Conservation (phyloP, 805 yeast genomes). For the Myxozyma mucilagina region DNA sequence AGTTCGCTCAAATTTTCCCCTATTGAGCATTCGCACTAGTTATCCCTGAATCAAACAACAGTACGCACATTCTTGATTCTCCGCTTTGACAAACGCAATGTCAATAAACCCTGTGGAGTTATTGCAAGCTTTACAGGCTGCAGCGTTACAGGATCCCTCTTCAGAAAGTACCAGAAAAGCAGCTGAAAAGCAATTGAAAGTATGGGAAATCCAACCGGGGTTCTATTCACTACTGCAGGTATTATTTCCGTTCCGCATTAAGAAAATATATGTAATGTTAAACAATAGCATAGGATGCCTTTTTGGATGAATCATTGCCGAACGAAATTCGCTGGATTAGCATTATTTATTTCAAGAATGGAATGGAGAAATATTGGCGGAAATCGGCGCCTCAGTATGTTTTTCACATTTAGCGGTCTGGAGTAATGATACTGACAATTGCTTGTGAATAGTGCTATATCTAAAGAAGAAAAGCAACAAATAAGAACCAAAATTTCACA, state of each 20-base stretch:
- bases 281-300: conserved; percentile 48
- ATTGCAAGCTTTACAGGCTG: conserved; percentile 47
- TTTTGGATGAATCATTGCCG: conserved; percentile 58
- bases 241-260: not conserved
- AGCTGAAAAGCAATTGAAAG: conserved; percentile 69
- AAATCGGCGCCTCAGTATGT: conserved; percentile 55
- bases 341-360: conserved; percentile 83
- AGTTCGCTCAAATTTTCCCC: too few species aligned
- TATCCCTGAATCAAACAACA: too few species aligned
- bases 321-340: conserved; percentile 82
- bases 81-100: conserved; percentile 1
- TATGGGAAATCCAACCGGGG: conserved; percentile 67
- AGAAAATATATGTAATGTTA: not conserved
- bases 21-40: too few species aligned
- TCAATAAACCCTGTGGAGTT: conserved; percentile 20
- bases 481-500: conserved; percentile 62
- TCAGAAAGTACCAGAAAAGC: conserved; percentile 54
- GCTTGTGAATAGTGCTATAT: conserved; percentile 43
- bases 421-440: not conserved
- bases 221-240: conserved; percentile 58
- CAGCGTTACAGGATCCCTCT: conserved; percentile 45
- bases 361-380: conserved; percentile 83
- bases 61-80: too few species aligned
- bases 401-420: too few species aligned
- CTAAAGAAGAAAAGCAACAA: conserved; percentile 66